Evolutionary conservation across 257 asterid genomes (phyloP).

Genomic region (Fraxinus americana): DNA sequence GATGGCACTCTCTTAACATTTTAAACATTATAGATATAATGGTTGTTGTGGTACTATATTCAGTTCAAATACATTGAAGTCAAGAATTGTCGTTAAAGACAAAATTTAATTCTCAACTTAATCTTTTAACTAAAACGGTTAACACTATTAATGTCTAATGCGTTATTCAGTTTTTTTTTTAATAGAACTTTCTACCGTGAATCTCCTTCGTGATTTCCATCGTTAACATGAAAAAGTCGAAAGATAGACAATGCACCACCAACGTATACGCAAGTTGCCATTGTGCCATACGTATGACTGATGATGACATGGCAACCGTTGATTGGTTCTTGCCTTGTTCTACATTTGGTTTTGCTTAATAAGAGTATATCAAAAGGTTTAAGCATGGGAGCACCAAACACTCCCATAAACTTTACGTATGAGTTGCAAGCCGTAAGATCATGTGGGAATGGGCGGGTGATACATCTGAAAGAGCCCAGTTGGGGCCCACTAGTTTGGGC

Average conservation of each 20-base stretch:
- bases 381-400: constrained; percentile 28
- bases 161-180: too few relatives aligned
- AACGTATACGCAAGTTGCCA: neutral
- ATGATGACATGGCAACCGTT: constrained; percentile 13
- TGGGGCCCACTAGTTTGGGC: constrained; percentile 21
- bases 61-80: too few relatives aligned
- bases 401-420: constrained; percentile 30
- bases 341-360: constrained; percentile 14
- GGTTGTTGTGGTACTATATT: too few relatives aligned
- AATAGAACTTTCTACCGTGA: neutral
- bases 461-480: constrained; percentile 36
- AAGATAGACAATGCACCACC: too few relatives aligned
- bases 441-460: constrained; percentile 37
- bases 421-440: constrained; percentile 37
- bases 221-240: neutral
- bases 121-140: too few relatives aligned
- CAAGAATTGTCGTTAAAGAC: too few relatives aligned
- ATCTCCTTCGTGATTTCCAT: too few relatives aligned
- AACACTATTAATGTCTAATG: too few relatives aligned
- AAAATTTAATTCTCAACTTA: too few relatives aligned
- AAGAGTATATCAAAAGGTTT: neutral
- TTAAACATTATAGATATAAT: too few relatives aligned
- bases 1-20: too few relatives aligned
- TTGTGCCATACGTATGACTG: neutral
- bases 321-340: constrained; percentile 29